Evolutionary conservation across 1,284 basidiomycete genomes (phyloP).

Genomic region (Microbotryum lychnidis-dioicae): DNA sequence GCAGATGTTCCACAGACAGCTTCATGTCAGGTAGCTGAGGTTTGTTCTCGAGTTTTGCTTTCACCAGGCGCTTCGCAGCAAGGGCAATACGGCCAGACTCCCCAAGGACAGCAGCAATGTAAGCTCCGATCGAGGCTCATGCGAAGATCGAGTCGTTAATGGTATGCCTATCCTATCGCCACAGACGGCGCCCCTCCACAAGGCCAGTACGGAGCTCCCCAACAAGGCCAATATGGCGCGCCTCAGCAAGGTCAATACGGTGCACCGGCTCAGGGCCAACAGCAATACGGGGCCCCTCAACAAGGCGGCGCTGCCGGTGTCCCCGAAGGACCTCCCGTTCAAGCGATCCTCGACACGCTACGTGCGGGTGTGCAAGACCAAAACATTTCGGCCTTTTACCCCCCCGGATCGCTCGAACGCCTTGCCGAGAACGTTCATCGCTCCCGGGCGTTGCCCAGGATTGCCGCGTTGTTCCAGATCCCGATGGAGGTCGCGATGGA

Average conservation of each 20-base stretch:
- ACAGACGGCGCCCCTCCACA: not conserved
- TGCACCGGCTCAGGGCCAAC: not conserved
- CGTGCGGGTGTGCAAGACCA: constrained; percentile 31
- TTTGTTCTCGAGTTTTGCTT: not conserved
- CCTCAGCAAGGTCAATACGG: constrained; percentile 6
- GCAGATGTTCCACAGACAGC: not conserved
- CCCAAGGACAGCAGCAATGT: constrained; percentile 1
- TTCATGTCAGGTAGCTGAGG: no score
- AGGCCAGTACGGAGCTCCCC: constrained; percentile 3
- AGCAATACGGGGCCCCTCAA: constrained; percentile 14
- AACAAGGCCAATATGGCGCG: not conserved
- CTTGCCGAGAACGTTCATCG: constrained; percentile 43
- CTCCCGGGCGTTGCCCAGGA: constrained; percentile 41
- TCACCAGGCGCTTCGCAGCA: constrained; percentile 1
- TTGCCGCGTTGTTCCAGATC: constrained; percentile 44
- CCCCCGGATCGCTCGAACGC: constrained; percentile 41
- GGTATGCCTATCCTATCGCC: no score
- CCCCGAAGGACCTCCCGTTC: not conserved
- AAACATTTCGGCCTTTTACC: constrained; percentile 44
- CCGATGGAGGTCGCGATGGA: not conserved
- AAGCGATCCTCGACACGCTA: constrained; percentile 12
- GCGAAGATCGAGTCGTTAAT: no score
- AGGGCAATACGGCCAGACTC: constrained; percentile 5
- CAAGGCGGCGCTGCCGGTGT: not conserved
- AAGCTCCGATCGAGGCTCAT: no score